These are phyloP conservation scores for Nannizziopsis barbatae DNA, from an alignment of 2,329 filamentous ascomycete species.

Conservation along the genomic window DNA sequence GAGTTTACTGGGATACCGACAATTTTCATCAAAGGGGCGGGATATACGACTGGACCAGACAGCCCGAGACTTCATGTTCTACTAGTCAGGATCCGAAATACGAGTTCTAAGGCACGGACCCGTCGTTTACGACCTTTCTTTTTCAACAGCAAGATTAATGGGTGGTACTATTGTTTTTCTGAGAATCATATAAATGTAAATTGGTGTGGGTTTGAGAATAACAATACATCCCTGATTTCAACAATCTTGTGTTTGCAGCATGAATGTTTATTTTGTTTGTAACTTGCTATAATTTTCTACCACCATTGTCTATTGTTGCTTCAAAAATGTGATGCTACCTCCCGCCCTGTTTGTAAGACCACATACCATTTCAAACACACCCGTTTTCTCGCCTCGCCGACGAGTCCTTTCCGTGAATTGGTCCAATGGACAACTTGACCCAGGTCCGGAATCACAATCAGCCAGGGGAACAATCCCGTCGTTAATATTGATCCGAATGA, in stretches of 20 bases:
- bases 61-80: background rate
- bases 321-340: slow-evolving; percentile 40
- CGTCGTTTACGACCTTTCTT: no score
- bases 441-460: slow-evolving; percentile 39
- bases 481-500: slow-evolving; percentile 47
- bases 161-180: no score
- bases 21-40: slow-evolving; percentile 37
- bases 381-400: slow-evolving; percentile 33
- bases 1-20: slow-evolving; percentile 38
- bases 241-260: no score
- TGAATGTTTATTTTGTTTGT: no score
- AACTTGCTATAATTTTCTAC: no score
- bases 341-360: slow-evolving; percentile 33
- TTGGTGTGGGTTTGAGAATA: no score
- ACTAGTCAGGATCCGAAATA: background rate
- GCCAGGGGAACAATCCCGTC: slow-evolving; percentile 44
- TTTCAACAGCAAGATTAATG: no score
- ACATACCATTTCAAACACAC: slow-evolving; percentile 41
- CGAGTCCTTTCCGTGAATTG: slow-evolving; percentile 35
- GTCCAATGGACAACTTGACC: slow-evolving; percentile 37
- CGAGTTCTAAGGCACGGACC: background rate
- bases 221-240: no score
- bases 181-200: no score
- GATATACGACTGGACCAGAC: slow-evolving; percentile 39
- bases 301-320: slow-evolving; percentile 28